These are phyloP conservation scores for Penicillium antarcticum DNA, from an alignment of 495 filamentous ascomycete species.

Conservation along the genomic window DNA sequence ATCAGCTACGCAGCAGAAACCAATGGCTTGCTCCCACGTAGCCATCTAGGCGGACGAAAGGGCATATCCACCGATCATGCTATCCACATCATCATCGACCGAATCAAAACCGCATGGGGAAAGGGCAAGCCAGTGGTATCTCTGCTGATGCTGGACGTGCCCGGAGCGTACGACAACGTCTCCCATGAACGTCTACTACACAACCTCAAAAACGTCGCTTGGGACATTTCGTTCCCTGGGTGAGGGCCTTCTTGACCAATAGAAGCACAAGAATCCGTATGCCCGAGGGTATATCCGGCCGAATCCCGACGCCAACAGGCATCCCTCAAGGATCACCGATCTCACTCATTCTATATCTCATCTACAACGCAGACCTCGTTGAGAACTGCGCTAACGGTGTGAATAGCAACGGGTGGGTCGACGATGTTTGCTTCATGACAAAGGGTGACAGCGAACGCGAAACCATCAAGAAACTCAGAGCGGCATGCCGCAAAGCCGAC, in stretches of 20 bases:
- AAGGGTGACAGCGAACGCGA: background rate
- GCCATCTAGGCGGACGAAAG: conserved; percentile 19
- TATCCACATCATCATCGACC: conserved; percentile 18
- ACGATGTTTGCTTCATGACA: conserved; percentile 14
- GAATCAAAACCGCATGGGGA: conserved; percentile 12
- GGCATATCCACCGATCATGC: conserved; percentile 15
- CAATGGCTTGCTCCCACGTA: conserved; percentile 16
- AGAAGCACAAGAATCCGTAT: too few species aligned
- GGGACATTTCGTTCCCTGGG: too few species aligned
- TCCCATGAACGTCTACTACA: too few species aligned
- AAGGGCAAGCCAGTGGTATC: background rate
- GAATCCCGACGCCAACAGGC: background rate
- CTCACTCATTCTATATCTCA: conserved; percentile 21
- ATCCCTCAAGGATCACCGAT: conserved; percentile 21
- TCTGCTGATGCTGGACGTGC: background rate
- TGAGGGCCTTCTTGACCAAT: too few species aligned
- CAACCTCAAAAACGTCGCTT: too few species aligned
- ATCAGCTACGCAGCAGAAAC: conserved; percentile 20
- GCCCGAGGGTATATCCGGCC: too few species aligned
- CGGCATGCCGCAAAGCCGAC: background rate
- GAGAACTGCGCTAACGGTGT: background rate
- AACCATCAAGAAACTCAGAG: conserved; percentile 2
- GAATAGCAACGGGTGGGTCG: conserved; percentile 7
- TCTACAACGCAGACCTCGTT: conserved; percentile 19
- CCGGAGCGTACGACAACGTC: too few species aligned